Base-by-base conservation (phyloP, 2,329 filamentous ascomycete genomes). In the Madurella fahalii region DNA sequence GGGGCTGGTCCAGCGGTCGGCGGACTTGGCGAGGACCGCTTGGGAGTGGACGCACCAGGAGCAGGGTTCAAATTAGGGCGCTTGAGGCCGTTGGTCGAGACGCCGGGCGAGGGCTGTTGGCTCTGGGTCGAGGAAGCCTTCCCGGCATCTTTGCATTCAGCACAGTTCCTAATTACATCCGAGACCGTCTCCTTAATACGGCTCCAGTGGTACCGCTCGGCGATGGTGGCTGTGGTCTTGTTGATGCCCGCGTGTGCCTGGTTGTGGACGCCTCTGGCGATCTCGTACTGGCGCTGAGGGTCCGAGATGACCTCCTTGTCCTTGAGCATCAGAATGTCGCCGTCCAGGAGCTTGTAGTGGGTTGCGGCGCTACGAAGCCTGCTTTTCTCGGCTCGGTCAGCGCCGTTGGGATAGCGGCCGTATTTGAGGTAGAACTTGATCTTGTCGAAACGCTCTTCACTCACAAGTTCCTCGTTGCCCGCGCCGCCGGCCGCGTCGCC, bases 381-480 rank as follows among this genome's bases (percentile, higher is more conserved):
- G 74, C 87, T 93, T 81, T 97, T 97, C 73, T 97, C 94, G 54
- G 92, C 92, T 56, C 93, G 84, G 77, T 96, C 91, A 68, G 93
- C 92, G 59, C 92, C 93, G 65, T 87, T 86, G 56, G 94, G 94
- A 71, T 99, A 97, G 71, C 92, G 90, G 67, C 87, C 87, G 71
- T 92, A 90, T 74, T 95, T 95, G 68, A 97, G 84, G 73, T 97
- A 97, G 77, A 89, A 97, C 67, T 92, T 88, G 70, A 97, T 97
- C 79, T 96, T 96, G 78, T 96, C 93, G 77, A 97, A 97, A 64
- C 94, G 89, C 75, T 96, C 92, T 77, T 96, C 92, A 71, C 87
- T 92, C 65, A 93, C 87, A 69, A 89, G 86, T 70, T 94, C 89
- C 68, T 94, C 90, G 64, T 81, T 82, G 65, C 90, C 86, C 39